These are phyloP conservation scores for Parastagonospora avenae DNA, from an alignment of 2,329 filamentous ascomycete species.

Conservation along the genomic window DNA sequence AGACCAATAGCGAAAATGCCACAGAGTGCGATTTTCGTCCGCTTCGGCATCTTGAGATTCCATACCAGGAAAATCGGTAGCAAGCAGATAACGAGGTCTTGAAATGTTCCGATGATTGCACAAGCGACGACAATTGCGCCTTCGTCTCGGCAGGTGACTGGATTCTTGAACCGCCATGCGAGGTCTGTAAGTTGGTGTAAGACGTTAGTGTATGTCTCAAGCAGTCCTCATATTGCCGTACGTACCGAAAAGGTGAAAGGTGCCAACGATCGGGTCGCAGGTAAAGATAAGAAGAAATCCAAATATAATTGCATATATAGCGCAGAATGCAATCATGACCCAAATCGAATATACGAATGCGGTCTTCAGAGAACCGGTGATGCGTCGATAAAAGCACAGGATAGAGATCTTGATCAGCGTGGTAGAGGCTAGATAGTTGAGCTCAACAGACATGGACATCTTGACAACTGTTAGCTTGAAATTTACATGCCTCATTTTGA, in stretches of 20 bases:
- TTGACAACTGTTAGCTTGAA: conserved; percentile 13
- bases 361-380: conserved; percentile 44
- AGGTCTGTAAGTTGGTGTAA: background rate
- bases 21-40: conserved; percentile 53
- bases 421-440: conserved; percentile 35
- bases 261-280: conserved; percentile 49
- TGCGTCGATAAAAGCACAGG: conserved; percentile 49
- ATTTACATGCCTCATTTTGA: background rate
- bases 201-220: too few species aligned
- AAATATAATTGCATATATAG: conserved; percentile 47
- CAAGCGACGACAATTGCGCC: conserved; percentile 46
- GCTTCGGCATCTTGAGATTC: conserved; percentile 49
- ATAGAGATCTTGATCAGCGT: conserved; percentile 38
- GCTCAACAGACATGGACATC: conserved; percentile 38
- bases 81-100: conserved; percentile 49
- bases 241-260: conserved; percentile 46
- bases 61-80: conserved; percentile 53
- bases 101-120: conserved; percentile 46
- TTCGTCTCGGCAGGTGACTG: conserved; percentile 47
- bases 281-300: conserved; percentile 41
- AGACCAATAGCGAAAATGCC: conserved; percentile 53
- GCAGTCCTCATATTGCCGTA: too few species aligned
- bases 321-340: conserved; percentile 46
- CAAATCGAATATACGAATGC: conserved; percentile 47
- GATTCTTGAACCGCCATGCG: conserved; percentile 35